Evolutionary conservation across 768 basidiomycete genomes (phyloP).

Genomic region (Fibroporia radiculosa): DNA sequence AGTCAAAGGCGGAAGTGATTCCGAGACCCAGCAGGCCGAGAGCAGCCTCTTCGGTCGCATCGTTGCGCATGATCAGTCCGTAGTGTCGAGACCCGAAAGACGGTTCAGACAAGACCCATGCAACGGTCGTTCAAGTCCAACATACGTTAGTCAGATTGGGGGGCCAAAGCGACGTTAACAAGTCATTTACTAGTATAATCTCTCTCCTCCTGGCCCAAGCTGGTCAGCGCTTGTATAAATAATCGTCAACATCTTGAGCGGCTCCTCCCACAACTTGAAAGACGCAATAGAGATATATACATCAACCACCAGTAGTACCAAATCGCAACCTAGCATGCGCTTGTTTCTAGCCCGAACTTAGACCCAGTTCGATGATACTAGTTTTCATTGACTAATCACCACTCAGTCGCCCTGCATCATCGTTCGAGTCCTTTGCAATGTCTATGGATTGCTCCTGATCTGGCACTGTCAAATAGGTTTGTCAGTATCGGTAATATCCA

Average conservation of each 20-base stretch:
- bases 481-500: too few species aligned
- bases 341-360: too few species aligned
- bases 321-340: too few species aligned
- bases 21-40: conserved; percentile 49
- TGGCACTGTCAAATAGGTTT: too few species aligned
- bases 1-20: conserved; percentile 24
- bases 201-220: not conserved
- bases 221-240: conserved; percentile 1
- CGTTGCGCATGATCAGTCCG: conserved; percentile 34
- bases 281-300: too few species aligned
- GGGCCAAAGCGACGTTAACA: not conserved
- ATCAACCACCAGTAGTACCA: too few species aligned
- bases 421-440: too few species aligned
- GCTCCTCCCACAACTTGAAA: too few species aligned
- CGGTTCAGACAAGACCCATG: not conserved
- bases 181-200: not conserved
- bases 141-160: not conserved
- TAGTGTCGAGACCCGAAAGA: not conserved
- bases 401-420: too few species aligned
- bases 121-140: not conserved
- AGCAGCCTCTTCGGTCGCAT: conserved; percentile 44
- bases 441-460: too few species aligned
- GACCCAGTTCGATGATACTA: too few species aligned
- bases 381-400: too few species aligned
- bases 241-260: conserved; percentile 1